Evolutionary conservation across 768 basidiomycete species (phyloP).

Genomic region (Exsudoporus frostii): DNA sequence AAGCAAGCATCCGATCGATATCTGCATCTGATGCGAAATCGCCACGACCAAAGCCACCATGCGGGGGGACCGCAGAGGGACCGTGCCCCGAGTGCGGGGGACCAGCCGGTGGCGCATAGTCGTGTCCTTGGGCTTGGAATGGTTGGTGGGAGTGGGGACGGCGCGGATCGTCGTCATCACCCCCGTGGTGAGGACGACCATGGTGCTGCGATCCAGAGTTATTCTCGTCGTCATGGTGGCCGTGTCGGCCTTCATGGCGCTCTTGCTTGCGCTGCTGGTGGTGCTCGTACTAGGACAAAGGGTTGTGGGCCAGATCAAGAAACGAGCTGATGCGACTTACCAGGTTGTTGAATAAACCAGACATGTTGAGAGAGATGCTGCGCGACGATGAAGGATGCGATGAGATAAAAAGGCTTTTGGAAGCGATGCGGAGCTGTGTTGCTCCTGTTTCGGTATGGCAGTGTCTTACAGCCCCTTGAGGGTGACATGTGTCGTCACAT

Average conservation of each 20-base stretch:
- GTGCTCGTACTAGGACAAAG: neutral
- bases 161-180: neutral
- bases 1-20: constrained; percentile 18
- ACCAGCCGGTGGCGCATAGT: constrained; percentile 3
- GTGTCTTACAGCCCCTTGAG: neutral
- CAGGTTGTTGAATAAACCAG: neutral
- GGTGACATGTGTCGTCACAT: neutral
- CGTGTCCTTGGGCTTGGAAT: neutral
- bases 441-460: constrained; percentile 1
- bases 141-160: constrained; percentile 1
- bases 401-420: neutral
- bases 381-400: neutral
- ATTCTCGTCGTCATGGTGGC: neutral
- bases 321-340: neutral
- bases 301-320: neutral
- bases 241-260: constrained; percentile 3
- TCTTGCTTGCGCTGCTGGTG: constrained; percentile 16
- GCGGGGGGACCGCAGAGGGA: neutral
- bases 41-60: constrained; percentile 16
- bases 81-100: constrained; percentile 1
- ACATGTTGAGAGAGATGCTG: constrained; percentile 9
- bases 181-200: neutral
- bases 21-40: constrained; percentile 32
- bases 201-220: neutral
- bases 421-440: neutral